These are phyloP conservation scores for Hypoxylon perforatum DNA, from an alignment of 495 filamentous ascomycete species.

Conservation along the genomic window DNA sequence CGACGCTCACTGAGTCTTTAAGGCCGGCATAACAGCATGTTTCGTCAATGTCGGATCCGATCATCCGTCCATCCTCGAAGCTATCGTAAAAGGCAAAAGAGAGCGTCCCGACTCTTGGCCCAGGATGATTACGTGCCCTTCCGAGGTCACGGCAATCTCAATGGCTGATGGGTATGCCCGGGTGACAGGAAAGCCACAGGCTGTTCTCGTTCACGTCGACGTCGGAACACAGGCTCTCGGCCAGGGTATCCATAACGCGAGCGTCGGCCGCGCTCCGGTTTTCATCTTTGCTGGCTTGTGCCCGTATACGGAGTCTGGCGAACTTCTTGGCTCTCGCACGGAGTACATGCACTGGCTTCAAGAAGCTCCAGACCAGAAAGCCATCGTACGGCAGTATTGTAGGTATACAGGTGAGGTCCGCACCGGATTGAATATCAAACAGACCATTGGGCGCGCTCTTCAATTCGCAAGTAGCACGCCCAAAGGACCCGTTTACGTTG, in stretches of 20 bases:
- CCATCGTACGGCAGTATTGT: constrained; percentile 81
- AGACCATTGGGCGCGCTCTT: constrained; percentile 78
- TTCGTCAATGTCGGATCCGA: constrained; percentile 84
- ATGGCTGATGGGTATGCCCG: constrained; percentile 85
- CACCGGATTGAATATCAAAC: constrained; percentile 80
- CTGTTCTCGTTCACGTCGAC: constrained; percentile 83
- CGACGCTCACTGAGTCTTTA: constrained; percentile 6
- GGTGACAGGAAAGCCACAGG: constrained; percentile 75
- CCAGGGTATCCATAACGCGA: constrained; percentile 85
- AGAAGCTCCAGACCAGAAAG: constrained; percentile 81
- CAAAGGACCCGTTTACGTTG: constrained; percentile 76
- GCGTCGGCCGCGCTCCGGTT: constrained; percentile 76
- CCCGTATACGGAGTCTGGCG: constrained; percentile 80
- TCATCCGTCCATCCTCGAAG: constrained; percentile 80
- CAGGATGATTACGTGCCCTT: constrained; percentile 79
- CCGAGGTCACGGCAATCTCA: constrained; percentile 75
- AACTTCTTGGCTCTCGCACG: constrained; percentile 76
- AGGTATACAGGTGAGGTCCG: constrained; percentile 80
- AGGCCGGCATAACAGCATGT: constrained; percentile 75
- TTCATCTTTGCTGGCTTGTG: constrained; percentile 81
- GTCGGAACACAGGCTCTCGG: constrained; percentile 83
- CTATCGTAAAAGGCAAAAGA: constrained; percentile 76
- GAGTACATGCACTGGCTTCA: constrained; percentile 89
- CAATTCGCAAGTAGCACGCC: constrained; percentile 79
- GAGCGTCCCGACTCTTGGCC: constrained; percentile 64